Evolutionary conservation across 345 rosid genomes (phyloP), one percentile per base, ranked within the genome.

Genomic region (Cardiospermum halicacabum): DNA sequence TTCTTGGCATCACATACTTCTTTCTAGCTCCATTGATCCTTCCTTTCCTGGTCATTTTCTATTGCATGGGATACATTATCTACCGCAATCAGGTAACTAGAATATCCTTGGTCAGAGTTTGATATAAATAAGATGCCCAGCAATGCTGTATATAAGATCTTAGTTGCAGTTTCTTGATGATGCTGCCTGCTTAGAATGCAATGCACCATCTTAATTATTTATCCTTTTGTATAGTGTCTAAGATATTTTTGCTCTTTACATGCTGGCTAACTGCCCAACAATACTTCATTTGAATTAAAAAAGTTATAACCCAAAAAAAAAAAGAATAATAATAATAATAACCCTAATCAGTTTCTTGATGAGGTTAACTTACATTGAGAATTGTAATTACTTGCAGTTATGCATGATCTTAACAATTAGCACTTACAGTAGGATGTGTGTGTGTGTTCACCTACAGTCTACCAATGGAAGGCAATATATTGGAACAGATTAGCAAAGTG

Each of bases 1-100:
- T 93, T 75, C 94, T 93, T 34, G 98, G 97, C 53, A 72, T 80
- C 69, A 86, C 90, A 15, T 93, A 90, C 77, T 90, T 84, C 77
- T 81, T 93, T 77, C 96, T 90, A 12, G 87, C 94, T 42, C 98
- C 97, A 18, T 77, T 90, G 56, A 93, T 86, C 71, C 76, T 93
- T 31, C 98, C 98, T 15, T 93, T 93, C 77, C 71, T 93, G 76
- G 77, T 90, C 76, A 85, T 88, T 70, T 86, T 81, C 78, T 90
- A 71, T 69, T 88, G 84, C 78, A 66, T 93, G 68, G 98, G 98
- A 66, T 93, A 84, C 79, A 82, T 88, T 75, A 86, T 88, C 75
- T 88, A 69, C 69, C 94, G 97, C 61, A 90, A 90, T 85, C 98
- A 90, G 89, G 98, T 88, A 69, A 72, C 69, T 58, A n/a, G 42